These are phyloP conservation scores for Hapsidospora chrysogenum DNA, from an alignment of 495 filamentous ascomycete species.

Conservation along the genomic window DNA sequence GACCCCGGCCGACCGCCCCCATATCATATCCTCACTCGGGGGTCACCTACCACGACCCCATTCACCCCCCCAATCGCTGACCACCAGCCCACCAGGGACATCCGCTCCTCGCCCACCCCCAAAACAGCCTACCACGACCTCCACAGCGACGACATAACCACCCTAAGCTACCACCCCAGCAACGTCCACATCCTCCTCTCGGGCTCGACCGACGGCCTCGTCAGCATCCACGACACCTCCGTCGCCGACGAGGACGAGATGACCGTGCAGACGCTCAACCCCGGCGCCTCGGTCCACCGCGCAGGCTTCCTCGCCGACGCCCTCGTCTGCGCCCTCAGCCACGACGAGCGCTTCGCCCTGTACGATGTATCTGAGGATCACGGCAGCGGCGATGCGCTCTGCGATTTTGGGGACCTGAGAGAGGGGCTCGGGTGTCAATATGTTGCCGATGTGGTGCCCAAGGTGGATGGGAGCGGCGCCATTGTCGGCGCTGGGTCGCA, in stretches of 20 bases:
- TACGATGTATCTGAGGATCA: constrained; percentile 46
- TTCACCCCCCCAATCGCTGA: too few relatives aligned
- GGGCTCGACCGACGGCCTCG: constrained; percentile 80
- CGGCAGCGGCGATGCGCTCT: constrained; percentile 36
- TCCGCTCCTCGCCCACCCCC: constrained; percentile 35
- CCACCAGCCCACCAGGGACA: constrained; percentile 37
- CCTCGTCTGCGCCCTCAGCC: constrained; percentile 58
- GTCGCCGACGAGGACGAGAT: constrained; percentile 75
- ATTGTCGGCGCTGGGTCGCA: constrained; percentile 44
- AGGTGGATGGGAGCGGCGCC: constrained; percentile 35
- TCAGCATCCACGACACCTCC: constrained; percentile 67
- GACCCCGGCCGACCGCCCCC: background rate
- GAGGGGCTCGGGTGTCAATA: constrained; percentile 62
- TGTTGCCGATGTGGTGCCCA: constrained; percentile 49
- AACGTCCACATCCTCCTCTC: constrained; percentile 51
- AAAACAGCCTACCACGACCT: constrained; percentile 50
- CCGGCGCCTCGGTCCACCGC: constrained; percentile 65
- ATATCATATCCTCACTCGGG: too few relatives aligned
- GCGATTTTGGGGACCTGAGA: constrained; percentile 63
- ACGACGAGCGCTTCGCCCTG: constrained; percentile 67
- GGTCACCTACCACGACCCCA: too few relatives aligned
- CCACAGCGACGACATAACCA: constrained; percentile 85
- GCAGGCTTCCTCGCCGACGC: constrained; percentile 55
- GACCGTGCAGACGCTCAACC: constrained; percentile 73
- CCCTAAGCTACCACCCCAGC: constrained; percentile 53